Percentiles rank a stretch among this genome's conserved stretches.
Conservation (phyloP, 208 protist genomes). For the Trypanosoma mega region DNA sequence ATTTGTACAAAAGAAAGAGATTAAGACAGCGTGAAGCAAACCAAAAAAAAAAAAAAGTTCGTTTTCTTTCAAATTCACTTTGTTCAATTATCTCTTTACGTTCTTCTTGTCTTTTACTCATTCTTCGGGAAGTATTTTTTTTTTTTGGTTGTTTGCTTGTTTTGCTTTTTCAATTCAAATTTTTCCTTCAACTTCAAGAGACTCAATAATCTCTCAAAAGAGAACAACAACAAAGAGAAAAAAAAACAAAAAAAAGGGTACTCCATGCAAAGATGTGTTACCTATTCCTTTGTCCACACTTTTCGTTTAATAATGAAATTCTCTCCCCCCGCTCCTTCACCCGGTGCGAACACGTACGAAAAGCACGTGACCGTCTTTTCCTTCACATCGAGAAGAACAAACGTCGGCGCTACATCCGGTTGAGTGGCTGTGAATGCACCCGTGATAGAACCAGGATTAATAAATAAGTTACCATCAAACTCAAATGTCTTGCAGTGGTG, state of each 20-base stretch:
- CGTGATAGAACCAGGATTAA: constrained; percentile 99
- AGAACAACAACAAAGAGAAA: too few relatives aligned
- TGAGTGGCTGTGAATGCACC: constrained; percentile 87
- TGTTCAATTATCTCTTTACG: constrained; percentile 1
- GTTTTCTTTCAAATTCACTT: constrained; percentile 35
- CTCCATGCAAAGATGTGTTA: background rate
- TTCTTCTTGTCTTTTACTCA: constrained; percentile 17
- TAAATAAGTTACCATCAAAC: constrained; percentile 96
- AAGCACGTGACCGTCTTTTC: constrained; percentile 73
- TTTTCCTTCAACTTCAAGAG: too few relatives aligned
- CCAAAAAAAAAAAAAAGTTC: constrained; percentile 14
- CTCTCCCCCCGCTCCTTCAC: constrained; percentile 11
- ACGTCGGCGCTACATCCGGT: constrained; percentile 88
- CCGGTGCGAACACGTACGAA: constrained; percentile 59
- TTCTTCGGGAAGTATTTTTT: too few relatives aligned
- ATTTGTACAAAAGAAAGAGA: background rate
- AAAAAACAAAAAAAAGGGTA: too few relatives aligned
- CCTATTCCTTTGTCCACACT: constrained; percentile 52
- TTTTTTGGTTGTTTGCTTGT: too few relatives aligned
- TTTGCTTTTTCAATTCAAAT: too few relatives aligned
- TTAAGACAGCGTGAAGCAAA: constrained; percentile 9
- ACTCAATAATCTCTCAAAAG: too few relatives aligned
- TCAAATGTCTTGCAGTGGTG: constrained; percentile 91
- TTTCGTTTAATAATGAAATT: constrained; percentile 70
- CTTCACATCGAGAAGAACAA: constrained; percentile 97